Base-by-base conservation (phyloP, 2,329 filamentous ascomycete genomes). In the Dactylellina parvicollis region DNA sequence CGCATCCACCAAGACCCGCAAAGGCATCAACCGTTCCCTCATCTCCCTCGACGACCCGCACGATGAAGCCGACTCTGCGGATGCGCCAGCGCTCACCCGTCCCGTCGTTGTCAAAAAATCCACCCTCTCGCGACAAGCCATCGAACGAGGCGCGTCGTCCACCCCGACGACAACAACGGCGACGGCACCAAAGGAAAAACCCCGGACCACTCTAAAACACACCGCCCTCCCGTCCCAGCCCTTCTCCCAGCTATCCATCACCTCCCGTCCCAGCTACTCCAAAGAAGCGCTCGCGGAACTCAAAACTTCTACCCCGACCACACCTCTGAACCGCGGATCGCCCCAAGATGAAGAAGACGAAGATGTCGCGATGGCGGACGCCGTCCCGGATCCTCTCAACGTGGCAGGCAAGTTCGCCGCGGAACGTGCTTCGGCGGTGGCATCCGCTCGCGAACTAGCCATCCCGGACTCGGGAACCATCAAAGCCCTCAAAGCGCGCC, bases 231-330 rank as follows among this genome's bases (percentile, higher is more conserved):
- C 67, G 3, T 72, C 70, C 1, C 61, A 74, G 49, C 61, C 70
- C 2, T 67, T 74, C 42, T 66, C 60, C 8, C 70, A 74, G 38
- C 70, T 74, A 18, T 67, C 70, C 9, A 38, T 74, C 18, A 56
- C 70, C 22, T 74, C 70, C 12, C 50, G 70, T 3, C 54, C 62
- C 0, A 61, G 22, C 12, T 74, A 74, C 38, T 74, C 70, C 18
- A 67, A 67, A 52, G 70, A 67, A 38, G 70, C 70, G 0, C 70
- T 74, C 4, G 70, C 60, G 14, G 70, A 74, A 57, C 70, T 74
- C 22, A 55, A 50, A 38, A 60, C 52, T 4, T 74, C 70, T 1
- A 74, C 70, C 1, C 70, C 70, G 5, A 74, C 70, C 10, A 72
- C 67, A 20, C 67, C 67, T 40, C 50, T 72, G 14, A 55, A 55